A percentile compares a stretch with the other conserved stretches of the same genome.
phyloP scores from a whole-genome alignment of 805 yeast genomes.

The Spencermartinsiella europaea region DNA sequence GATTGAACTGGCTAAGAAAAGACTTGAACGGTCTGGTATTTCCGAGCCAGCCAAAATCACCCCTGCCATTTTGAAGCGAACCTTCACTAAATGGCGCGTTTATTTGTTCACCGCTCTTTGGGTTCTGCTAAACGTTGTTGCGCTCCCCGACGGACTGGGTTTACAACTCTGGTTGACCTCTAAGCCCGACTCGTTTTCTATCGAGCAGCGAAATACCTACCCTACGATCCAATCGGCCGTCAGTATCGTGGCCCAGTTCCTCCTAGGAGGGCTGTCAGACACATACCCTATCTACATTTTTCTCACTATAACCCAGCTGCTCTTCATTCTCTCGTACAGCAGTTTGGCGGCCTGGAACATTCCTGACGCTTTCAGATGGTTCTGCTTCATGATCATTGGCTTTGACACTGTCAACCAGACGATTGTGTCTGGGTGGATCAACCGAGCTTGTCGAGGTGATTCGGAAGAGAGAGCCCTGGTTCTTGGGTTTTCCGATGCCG shows the following conservation, averaged over 20 bases:
- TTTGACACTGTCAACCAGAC: slow-evolving; percentile 36
- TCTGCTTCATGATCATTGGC: slow-evolving; percentile 36
- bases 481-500: slow-evolving; percentile 32
- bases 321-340: slow-evolving; percentile 36
- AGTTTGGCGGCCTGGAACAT: slow-evolving; percentile 40
- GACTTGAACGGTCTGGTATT: slow-evolving; percentile 29
- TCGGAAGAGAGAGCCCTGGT: slow-evolving; percentile 35
- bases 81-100: slow-evolving; percentile 31
- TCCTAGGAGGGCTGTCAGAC: slow-evolving; percentile 37
- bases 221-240: slow-evolving; percentile 40
- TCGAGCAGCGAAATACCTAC: slow-evolving; percentile 36
- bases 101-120: slow-evolving; percentile 32
- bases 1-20: slow-evolving; percentile 28
- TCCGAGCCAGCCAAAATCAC: slow-evolving; percentile 20
- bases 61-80: slow-evolving; percentile 22
- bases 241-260: slow-evolving; percentile 38
- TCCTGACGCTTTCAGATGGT: slow-evolving; percentile 38
- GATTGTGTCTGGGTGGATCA: slow-evolving; percentile 40
- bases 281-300: slow-evolving; percentile 36
- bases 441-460: slow-evolving; percentile 31
- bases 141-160: slow-evolving; percentile 39
- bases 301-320: slow-evolving; percentile 29
- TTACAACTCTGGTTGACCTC: slow-evolving; percentile 38
- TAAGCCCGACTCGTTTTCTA: slow-evolving; percentile 30
- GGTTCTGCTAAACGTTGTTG: slow-evolving; percentile 37